Percentiles rank a stretch among this genome's conserved stretches.
These are phyloP conservation scores for Fusarium lateritium DNA, from an alignment of 2,329 filamentous ascomycete genomes.

Conservation along the genomic window DNA sequence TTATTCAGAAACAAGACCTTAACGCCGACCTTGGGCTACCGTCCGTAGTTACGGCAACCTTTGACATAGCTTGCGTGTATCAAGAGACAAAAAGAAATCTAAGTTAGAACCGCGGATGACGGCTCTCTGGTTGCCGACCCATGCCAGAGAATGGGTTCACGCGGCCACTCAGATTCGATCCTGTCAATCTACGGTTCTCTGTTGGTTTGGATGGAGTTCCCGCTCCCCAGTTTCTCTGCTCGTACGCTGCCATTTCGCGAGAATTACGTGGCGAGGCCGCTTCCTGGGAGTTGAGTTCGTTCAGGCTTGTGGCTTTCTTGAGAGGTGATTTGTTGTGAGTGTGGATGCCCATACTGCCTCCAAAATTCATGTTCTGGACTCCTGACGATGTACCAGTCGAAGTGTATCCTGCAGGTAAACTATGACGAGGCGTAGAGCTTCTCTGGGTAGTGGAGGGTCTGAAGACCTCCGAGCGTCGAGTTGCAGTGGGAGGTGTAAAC, in stretches of 20 bases:
- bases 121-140: constrained; percentile 60
- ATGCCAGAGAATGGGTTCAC: constrained; percentile 59
- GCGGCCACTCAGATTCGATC: constrained; percentile 43
- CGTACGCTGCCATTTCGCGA: constrained; percentile 72
- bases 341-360: constrained; percentile 85
- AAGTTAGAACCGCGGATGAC: constrained; percentile 54
- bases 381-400: constrained; percentile 50
- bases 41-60: not conserved
- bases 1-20: constrained; percentile 30
- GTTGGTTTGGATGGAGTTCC: constrained; percentile 60
- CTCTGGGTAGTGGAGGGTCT: constrained; percentile 50
- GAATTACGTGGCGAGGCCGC: constrained; percentile 69
- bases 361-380: constrained; percentile 58
- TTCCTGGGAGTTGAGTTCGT: constrained; percentile 65
- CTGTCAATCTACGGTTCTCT: constrained; percentile 50
- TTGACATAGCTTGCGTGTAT: not conserved
- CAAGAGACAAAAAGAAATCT: constrained; percentile 18
- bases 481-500: constrained; percentile 59
- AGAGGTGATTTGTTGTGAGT: constrained; percentile 86
- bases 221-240: constrained; percentile 61
- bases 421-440: constrained; percentile 52
- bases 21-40: constrained; percentile 31
- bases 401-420: constrained; percentile 53
- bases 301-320: constrained; percentile 79
- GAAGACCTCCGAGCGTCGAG: constrained; percentile 56